Percentiles rank a stretch among this genome's conserved stretches.
Conservation (phyloP, 352 stramenopile genomes). For the Pythium coloratum region DNA sequence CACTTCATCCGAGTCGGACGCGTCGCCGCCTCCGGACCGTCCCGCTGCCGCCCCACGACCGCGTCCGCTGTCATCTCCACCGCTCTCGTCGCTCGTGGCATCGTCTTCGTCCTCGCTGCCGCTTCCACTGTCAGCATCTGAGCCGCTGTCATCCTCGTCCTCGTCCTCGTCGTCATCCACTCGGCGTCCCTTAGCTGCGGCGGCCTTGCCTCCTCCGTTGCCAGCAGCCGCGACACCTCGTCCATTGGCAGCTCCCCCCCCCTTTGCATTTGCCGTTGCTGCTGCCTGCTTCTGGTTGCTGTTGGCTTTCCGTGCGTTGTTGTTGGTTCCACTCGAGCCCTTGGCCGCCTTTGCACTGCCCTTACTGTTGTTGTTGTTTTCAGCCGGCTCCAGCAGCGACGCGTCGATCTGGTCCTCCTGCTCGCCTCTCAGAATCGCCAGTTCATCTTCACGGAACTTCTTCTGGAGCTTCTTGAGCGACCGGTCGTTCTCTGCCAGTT, state of each 20-base stretch:
- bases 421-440: conserved; percentile 85
- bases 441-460: conserved; percentile 91
- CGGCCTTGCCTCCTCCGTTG: conserved; percentile 16
- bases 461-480: conserved; percentile 93
- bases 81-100: conserved; percentile 58
- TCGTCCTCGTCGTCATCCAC: conserved; percentile 26
- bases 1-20: conserved; percentile 78
- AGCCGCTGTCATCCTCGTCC: conserved; percentile 45
- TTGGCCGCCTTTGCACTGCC: conserved; percentile 42
- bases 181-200: conserved; percentile 2
- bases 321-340: conserved; percentile 35
- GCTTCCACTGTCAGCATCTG: conserved; percentile 44
- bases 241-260: conserved; percentile 12
- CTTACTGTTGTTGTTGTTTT: conserved; percentile 39
- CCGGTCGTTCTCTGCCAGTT: conserved; percentile 85
- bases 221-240: not conserved
- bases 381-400: conserved; percentile 46
- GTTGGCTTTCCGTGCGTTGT: conserved; percentile 31
- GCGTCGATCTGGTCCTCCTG: conserved; percentile 80
- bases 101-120: conserved; percentile 46
- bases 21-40: conserved; percentile 26
- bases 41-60: not conserved
- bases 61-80: conserved; percentile 19
- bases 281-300: conserved; percentile 51
- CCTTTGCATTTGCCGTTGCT: conserved; percentile 13